phyloP scores from a whole-genome alignment of 2,329 filamentous ascomycete species.

The Pyrenophora seminiperda region DNA sequence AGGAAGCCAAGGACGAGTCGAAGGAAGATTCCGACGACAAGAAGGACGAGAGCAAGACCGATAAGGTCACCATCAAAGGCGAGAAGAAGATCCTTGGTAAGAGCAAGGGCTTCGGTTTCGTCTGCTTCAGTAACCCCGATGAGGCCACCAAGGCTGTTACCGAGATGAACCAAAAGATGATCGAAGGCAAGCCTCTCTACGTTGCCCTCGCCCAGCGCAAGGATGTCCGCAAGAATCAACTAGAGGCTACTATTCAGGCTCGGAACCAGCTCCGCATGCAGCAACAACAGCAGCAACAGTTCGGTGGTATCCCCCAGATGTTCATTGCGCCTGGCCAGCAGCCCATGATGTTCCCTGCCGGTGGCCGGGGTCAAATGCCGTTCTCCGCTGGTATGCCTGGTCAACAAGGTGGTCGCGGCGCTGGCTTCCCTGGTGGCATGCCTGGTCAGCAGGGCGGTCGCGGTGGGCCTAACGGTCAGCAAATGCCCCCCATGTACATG shows the following conservation, averaged over 20 bases:
- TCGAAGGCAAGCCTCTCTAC: constrained; percentile 94
- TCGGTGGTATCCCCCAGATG: constrained; percentile 67
- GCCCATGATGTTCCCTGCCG: constrained; percentile 63
- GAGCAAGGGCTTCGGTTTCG: constrained; percentile 99
- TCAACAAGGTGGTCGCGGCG: constrained; percentile 80
- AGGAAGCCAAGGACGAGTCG: constrained; percentile 61
- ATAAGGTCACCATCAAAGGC: constrained; percentile 60
- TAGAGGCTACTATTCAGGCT: constrained; percentile 98
- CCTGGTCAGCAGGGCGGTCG: constrained; percentile 84
- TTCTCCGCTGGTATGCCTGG: constrained; percentile 67
- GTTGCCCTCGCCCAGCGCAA: constrained; percentile 98
- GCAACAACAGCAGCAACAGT: constrained; percentile 78
- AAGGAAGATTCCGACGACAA: constrained; percentile 64
- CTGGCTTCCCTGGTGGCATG: constrained; percentile 82
- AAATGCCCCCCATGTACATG: constrained; percentile 86
- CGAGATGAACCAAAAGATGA: constrained; percentile 99
- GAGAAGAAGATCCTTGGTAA: constrained; percentile 79
- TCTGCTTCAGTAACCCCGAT: constrained; percentile 99
- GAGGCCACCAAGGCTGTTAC: constrained; percentile 98
- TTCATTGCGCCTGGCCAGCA: constrained; percentile 88
- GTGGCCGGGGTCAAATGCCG: constrained; percentile 64
- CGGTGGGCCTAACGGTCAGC: constrained; percentile 74
- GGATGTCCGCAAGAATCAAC: constrained; percentile 98
- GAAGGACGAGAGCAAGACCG: constrained; percentile 60
- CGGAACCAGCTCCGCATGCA: constrained; percentile 98